These are phyloP conservation scores for Platanthera guangdongensis DNA, from an alignment of 106 monocot species.

Conservation along the genomic window DNA sequence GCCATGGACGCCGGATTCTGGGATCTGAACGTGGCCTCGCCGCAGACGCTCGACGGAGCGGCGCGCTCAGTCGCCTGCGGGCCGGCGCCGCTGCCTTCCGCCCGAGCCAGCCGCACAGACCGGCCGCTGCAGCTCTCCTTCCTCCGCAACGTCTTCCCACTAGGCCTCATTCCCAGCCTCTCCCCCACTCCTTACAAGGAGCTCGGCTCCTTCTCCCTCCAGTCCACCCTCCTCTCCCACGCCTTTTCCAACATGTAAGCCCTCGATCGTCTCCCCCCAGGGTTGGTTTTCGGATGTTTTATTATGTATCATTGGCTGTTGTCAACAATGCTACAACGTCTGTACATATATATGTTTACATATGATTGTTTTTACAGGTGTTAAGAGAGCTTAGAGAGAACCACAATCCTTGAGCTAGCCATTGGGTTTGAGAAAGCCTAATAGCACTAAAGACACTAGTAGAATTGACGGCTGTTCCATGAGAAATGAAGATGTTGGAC, in stretches of 20 bases:
- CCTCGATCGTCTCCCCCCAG: neutral
- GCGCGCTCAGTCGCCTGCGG: slow-evolving; percentile 47
- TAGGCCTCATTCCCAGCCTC: slow-evolving; percentile 56
- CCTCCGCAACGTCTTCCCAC: slow-evolving; percentile 44
- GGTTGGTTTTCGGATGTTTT: neutral
- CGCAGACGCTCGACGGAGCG: slow-evolving; percentile 38
- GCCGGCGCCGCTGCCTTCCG: slow-evolving; percentile 33
- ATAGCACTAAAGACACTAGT: too few species aligned
- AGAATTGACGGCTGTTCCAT: too few species aligned
- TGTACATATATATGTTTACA: too few species aligned
- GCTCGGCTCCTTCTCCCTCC: slow-evolving; percentile 57
- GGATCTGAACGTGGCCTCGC: slow-evolving; percentile 41
- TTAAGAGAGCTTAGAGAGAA: too few species aligned
- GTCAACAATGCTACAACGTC: neutral
- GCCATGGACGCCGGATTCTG: slow-evolving; percentile 76
- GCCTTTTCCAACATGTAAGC: slow-evolving; percentile 30
- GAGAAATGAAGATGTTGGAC: too few species aligned
- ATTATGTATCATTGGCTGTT: neutral
- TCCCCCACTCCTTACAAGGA: slow-evolving; percentile 32
- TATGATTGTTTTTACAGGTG: too few species aligned
- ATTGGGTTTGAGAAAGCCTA: too few species aligned
- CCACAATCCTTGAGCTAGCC: too few species aligned
- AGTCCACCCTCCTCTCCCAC: slow-evolving; percentile 43
- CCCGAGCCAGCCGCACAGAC: slow-evolving; percentile 33
- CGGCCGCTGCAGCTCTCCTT: slow-evolving; percentile 64